Conservation (phyloP, 352 stramenopile species). For the Phytophthora fragariae region DNA sequence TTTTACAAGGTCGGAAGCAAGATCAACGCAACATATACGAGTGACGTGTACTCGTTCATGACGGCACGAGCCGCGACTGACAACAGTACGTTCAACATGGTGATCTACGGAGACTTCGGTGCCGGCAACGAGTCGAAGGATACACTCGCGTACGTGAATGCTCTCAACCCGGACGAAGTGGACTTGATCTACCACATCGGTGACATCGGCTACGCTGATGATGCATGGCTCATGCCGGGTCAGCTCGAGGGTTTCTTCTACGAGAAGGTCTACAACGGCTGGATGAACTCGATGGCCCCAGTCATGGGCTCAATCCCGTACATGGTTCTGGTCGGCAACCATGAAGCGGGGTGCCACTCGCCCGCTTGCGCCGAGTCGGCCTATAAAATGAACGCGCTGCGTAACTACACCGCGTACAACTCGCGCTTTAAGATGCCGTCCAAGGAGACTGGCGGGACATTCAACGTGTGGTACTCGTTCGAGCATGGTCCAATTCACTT, state of each 20-base stretch:
- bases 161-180: constrained; percentile 32
- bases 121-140: constrained; percentile 41
- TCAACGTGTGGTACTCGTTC: constrained; percentile 92
- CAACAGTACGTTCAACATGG: constrained; percentile 49
- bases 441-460: constrained; percentile 49
- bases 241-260: constrained; percentile 78
- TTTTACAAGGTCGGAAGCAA: constrained; percentile 34
- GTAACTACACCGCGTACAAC: constrained; percentile 88
- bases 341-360: constrained; percentile 88
- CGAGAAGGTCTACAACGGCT: constrained; percentile 85
- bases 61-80: constrained; percentile 36
- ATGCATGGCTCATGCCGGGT: constrained; percentile 35
- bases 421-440: constrained; percentile 87
- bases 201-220: constrained; percentile 61
- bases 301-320: constrained; percentile 66
- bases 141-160: constrained; percentile 49
- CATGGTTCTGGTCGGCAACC: constrained; percentile 85
- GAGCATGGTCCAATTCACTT: constrained; percentile 85
- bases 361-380: constrained; percentile 51
- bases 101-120: constrained; percentile 63
- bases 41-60: constrained; percentile 31
- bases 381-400: constrained; percentile 54
- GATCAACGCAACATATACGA: constrained; percentile 29
- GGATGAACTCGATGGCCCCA: constrained; percentile 67
- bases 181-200: constrained; percentile 75